Evolutionary conservation across 768 basidiomycete species (phyloP).

Genomic region (Leccinum olivaceopallidum): DNA sequence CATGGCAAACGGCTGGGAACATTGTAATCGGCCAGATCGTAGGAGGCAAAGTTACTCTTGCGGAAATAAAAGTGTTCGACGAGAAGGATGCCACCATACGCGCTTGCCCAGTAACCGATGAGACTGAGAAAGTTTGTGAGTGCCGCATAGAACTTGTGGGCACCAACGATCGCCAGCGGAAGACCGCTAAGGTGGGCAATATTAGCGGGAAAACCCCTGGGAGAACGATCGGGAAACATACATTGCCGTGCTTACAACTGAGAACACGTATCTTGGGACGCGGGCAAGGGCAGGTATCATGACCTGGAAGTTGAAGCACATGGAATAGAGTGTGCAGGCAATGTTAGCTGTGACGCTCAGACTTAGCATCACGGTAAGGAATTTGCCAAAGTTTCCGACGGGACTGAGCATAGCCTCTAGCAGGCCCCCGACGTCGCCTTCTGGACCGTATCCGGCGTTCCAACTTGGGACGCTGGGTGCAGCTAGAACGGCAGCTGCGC

Average conservation of each 20-base stretch:
- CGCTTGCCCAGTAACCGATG: constrained; percentile 62
- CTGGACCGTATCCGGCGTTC: constrained; percentile 50
- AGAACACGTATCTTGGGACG: constrained; percentile 72
- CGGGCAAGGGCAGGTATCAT: constrained; percentile 56
- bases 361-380: constrained; percentile 71
- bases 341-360: constrained; percentile 79
- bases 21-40: constrained; percentile 55
- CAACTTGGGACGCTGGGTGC: constrained; percentile 57
- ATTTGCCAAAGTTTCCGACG: constrained; percentile 64
- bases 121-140: constrained; percentile 70
- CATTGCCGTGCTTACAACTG: constrained; percentile 66
- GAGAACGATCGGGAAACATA: constrained; percentile 35
- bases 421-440: constrained; percentile 63
- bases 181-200: constrained; percentile 45
- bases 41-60: constrained; percentile 43
- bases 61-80: constrained; percentile 71
- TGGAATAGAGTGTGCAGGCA: constrained; percentile 80
- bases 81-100: constrained; percentile 60
- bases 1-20: constrained; percentile 51
- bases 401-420: constrained; percentile 63
- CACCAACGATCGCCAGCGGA: constrained; percentile 71
- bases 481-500: constrained; percentile 65
- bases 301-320: constrained; percentile 72
- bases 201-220: constrained; percentile 7
- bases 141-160: constrained; percentile 60